Conservation (phyloP, 371 early-diverging fungal genomes). For the Lichtheimia ornata region DNA sequence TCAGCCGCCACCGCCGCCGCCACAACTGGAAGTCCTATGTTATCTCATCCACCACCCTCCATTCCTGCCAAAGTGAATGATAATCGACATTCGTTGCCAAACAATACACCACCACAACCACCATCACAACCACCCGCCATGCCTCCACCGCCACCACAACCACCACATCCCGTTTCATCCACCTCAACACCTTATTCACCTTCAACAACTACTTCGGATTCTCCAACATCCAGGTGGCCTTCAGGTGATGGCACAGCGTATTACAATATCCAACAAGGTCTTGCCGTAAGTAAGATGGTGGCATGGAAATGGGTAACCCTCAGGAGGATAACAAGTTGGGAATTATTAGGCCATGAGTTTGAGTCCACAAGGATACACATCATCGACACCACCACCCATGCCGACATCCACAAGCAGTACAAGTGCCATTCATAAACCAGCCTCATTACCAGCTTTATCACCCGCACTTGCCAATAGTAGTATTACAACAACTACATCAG, state of each 20-base stretch:
- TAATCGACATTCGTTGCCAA: slow-evolving; percentile 16
- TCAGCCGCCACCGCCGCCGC: slow-evolving; percentile 2
- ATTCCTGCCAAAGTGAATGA: slow-evolving; percentile 18
- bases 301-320: background rate
- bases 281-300: slow-evolving; percentile 27
- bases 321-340: too few species aligned
- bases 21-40: slow-evolving; percentile 10
- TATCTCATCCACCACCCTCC: slow-evolving; percentile 16
- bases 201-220: slow-evolving; percentile 17
- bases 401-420: slow-evolving; percentile 12
- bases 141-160: slow-evolving; percentile 23
- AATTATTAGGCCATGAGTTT: slow-evolving; percentile 29
- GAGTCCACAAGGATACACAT: slow-evolving; percentile 16
- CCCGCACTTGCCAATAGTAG: background rate
- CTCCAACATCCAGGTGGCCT: slow-evolving; percentile 21
- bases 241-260: slow-evolving; percentile 40
- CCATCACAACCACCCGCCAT: slow-evolving; percentile 23
- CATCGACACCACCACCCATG: slow-evolving; percentile 13
- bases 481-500: background rate
- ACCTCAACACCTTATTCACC: slow-evolving; percentile 22
- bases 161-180: slow-evolving; percentile 28
- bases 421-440: slow-evolving; percentile 19
- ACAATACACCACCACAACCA: slow-evolving; percentile 11
- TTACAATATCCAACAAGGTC: slow-evolving; percentile 47
- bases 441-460: slow-evolving; percentile 25